Base-by-base conservation (phyloP, 176 grass and related monocot genomes). In the Carex parvula region DNA sequence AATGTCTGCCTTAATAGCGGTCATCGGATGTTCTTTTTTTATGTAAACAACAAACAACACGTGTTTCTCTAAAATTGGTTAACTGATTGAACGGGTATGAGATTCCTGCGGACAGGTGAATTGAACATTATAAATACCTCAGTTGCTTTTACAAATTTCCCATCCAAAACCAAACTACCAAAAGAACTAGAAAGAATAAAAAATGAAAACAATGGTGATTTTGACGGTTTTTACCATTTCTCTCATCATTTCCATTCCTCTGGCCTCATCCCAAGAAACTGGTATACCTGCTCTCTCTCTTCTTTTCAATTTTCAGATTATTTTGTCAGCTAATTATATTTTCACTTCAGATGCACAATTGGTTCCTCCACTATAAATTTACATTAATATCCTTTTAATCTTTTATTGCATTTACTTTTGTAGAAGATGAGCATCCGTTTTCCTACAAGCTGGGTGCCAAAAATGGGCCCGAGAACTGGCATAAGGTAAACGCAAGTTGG, bases 221-320 rank as follows among this genome's bases (percentile, higher is more conserved):
- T 66, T 33, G 0, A 12, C 58, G 1, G 61, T 85, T 56, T 50
- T 56, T 18, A 57, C 76, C 44, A 54, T 65, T 39, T 86, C 2
- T 55, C 8, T 86, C 59, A 22, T 86, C 39, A 22, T 86, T 73
- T 80, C 60, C 39, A 65, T 65, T 61, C 74, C 84, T n/a, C 63
- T 86, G 15, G 57, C 72, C 44, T 79, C 74, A 35, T 50, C 84
- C 37, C 84, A 86, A 54, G 84, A 80, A 86, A 60, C 16, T 48
- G 79, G 79, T 82, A 65, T 13, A 66, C 58, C 64, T 42, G 24
- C n/a, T 62, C 35, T 18, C 1, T 57, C 57, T 41, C 0, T 30
- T 6, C 44, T 5, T n/a, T 79, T 54, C 17, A 69, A 39, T 72
- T 61, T 3, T 24, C 74, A 15, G 3, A 24, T 41, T 41, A 41